Conservation (phyloP, 192 early-diverging fungal species). For the Glomus cerebriforme region DNA sequence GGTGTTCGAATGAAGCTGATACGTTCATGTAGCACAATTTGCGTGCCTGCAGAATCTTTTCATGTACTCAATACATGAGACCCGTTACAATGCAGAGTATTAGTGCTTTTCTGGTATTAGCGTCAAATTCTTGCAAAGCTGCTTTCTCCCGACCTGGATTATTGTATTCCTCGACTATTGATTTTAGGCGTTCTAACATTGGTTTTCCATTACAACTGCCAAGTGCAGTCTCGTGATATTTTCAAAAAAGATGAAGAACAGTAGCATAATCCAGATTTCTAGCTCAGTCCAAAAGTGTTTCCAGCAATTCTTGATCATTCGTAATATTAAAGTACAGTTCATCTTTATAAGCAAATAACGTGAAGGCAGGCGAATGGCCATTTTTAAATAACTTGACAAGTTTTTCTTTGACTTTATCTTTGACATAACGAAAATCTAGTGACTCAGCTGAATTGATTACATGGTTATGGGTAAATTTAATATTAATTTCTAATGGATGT, state of each 20-base stretch:
- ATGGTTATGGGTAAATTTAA: background rate
- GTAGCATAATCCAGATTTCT: background rate
- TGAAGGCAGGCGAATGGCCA: background rate
- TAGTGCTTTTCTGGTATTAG: background rate
- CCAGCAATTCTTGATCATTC: background rate
- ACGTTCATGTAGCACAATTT: background rate
- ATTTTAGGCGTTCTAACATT: no score
- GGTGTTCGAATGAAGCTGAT: background rate
- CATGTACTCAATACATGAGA: background rate
- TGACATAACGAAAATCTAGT: background rate
- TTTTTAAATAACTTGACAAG: background rate
- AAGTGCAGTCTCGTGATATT: background rate
- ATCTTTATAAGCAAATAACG: background rate
- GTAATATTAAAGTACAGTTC: background rate
- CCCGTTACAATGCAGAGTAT: background rate
- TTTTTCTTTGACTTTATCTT: background rate
- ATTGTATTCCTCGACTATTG: background rate
- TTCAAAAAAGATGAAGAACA: no score
- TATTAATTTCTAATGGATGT: constrained; percentile 4
- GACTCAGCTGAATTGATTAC: constrained; percentile 8
- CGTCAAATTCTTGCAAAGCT: background rate
- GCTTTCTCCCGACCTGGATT: background rate
- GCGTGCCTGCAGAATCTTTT: background rate
- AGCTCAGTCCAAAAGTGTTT: background rate
- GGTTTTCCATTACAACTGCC: background rate